Percentiles rank a stretch among this genome's conserved stretches.
Conservation (phyloP, 139 green algal genomes). For the Chlamydomonas sphaeroides region DNA sequence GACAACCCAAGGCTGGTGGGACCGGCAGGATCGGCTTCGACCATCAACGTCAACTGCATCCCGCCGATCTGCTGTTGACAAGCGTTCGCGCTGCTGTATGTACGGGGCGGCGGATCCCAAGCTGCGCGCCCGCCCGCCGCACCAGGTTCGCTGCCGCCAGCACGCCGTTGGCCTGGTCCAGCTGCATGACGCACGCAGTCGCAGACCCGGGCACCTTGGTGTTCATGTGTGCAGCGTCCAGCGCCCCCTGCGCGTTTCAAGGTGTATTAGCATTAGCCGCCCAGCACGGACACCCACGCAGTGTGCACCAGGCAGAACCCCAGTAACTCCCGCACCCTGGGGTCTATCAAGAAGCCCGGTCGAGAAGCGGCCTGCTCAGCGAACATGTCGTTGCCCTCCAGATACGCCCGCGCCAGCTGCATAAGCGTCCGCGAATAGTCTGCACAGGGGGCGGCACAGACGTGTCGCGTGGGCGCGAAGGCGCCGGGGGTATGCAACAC, state of each 20-base stretch:
- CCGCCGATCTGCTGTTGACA: too few species aligned
- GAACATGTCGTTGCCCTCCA: conserved; percentile 67
- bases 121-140: neutral
- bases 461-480: too few species aligned
- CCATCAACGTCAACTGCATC: too few species aligned
- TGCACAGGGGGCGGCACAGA: conserved; percentile 45
- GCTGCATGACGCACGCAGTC: conserved; percentile 77
- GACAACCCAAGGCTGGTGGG: too few species aligned
- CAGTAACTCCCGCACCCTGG: too few species aligned
- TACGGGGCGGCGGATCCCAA: too few species aligned
- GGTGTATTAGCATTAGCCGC: too few species aligned
- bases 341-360: conserved; percentile 32
- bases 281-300: too few species aligned
- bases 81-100: too few species aligned
- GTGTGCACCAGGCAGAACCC: too few species aligned
- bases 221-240: conserved; percentile 67
- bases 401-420: conserved; percentile 66
- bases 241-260: conserved; percentile 50
- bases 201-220: conserved; percentile 76
- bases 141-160: conserved; percentile 73
- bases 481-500: too few species aligned
- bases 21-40: too few species aligned
- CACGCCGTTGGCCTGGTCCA: conserved; percentile 52
- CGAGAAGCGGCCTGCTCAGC: neutral
- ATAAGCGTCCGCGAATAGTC: conserved; percentile 87